phyloP scores from a whole-genome alignment of 371 early-diverging fungal species.

The Mucor lusitanicus region DNA sequence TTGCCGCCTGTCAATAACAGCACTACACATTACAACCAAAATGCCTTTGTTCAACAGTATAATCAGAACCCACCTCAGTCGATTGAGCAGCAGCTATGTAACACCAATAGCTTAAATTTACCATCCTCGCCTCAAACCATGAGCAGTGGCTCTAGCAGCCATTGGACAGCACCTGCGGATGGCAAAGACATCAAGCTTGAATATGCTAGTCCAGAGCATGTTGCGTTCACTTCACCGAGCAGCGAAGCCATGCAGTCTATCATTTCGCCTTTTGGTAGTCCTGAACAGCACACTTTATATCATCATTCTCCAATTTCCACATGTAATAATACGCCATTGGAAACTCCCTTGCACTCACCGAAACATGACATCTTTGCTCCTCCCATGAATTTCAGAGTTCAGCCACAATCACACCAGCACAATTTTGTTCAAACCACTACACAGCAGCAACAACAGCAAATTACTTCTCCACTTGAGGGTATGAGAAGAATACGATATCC shows the following conservation, averaged over 20 bases:
- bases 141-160: neutral
- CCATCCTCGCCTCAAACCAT: neutral
- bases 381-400: conserved; percentile 1
- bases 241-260: conserved; percentile 12
- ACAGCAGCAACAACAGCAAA: neutral
- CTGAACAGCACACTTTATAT: conserved; percentile 4
- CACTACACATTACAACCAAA: neutral
- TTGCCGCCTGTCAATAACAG: conserved; percentile 19
- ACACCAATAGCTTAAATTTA: neutral
- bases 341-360: conserved; percentile 19
- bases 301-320: conserved; percentile 2
- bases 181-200: conserved; percentile 2
- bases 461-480: neutral
- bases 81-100: neutral
- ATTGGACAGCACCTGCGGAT: neutral
- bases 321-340: conserved; percentile 6
- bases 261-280: conserved; percentile 20
- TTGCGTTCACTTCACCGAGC: conserved; percentile 6
- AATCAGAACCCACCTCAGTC: neutral
- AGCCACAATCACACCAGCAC: neutral
- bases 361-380: conserved; percentile 8
- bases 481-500: neutral
- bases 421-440: neutral
- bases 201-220: conserved; percentile 4
- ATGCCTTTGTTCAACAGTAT: neutral